Base-by-base conservation (phyloP, 805 yeast species). In the Ascoidea rubescens region DNA sequence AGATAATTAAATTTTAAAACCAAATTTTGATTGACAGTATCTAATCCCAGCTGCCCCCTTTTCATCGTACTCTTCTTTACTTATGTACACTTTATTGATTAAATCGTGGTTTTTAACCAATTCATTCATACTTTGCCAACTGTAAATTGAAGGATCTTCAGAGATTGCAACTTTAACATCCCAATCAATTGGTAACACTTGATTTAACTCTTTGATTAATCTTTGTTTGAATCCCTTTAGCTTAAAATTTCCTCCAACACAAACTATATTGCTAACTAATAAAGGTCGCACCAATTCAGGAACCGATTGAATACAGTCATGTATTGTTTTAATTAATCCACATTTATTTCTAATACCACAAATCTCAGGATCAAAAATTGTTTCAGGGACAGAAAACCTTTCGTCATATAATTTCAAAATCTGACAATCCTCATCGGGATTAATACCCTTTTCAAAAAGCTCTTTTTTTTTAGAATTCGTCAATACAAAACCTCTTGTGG, bases 311-410 rank as follows among this genome's bases (percentile, higher is more conserved):
- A 93, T 71, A 32, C 86, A 71, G 54, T 87, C 88, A 47, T 82
- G 77, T 2, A 87, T 77, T 0, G 84, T 72, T 54, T 80, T 84
- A 0, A 84, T 75, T 21, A 95, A 66, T 12, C 96, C 97, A 0
- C 91, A 80, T 58, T 89, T 82, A 52, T 71, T 75, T 57, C 82
- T 77, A 37, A 91, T 70, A 12, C 87, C 88, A 0, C 86, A 74
- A 52, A 87, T 80, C 55, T 81, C 86, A 0, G 99, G 99, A 58
- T 84, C 89, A 65, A 87, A 90, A 43, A 86, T 70, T 1, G 87
- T 71, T 62, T 93, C 99, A 0, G 98, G 96, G 2, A 86, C 78
- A 1, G 87, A 74, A 65, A 93, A 91, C 53, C 96, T 67, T 65
- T 93, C 99, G 64, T 91, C 97, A 31, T 72, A 74, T 5, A 93